These are phyloP conservation scores for Malus asiatica DNA, from an alignment of 306 rosid genomes.

Conservation along the genomic window DNA sequence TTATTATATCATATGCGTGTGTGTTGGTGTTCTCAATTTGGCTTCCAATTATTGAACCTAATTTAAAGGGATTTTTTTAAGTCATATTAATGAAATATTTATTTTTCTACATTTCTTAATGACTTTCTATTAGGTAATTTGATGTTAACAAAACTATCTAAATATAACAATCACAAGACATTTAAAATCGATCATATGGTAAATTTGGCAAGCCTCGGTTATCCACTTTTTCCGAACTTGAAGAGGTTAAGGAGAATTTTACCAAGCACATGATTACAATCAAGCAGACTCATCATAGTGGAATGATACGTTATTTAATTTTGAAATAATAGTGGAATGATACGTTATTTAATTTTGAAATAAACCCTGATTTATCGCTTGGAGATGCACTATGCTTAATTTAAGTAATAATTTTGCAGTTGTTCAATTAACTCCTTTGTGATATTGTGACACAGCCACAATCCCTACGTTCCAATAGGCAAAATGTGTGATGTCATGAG, in stretches of 20 bases:
- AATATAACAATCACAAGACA: not conserved
- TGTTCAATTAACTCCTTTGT: not conserved
- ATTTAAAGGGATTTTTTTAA: not conserved
- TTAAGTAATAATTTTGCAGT: not conserved
- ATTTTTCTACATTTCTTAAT: not conserved
- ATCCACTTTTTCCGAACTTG: rapidly evolving
- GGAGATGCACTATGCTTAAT: not conserved
- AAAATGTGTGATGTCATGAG: no score
- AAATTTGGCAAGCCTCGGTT: no score
- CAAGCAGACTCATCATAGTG: not conserved
- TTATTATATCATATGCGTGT: not conserved
- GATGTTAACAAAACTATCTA: not conserved
- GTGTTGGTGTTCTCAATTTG: not conserved
- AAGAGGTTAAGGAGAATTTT: no score
- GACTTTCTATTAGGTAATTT: not conserved
- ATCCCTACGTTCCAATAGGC: not conserved
- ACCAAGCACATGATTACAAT: rapidly evolving
- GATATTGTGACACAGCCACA: not conserved
- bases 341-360: not conserved
- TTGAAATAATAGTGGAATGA: no score
- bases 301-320: not conserved
- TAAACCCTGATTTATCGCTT: no score
- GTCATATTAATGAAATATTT: not conserved
- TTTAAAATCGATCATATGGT: no score
- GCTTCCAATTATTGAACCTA: not conserved